Evolutionary conservation across 1,139 yeast genomes (phyloP), one percentile per base, ranked within the genome.

Genomic region (Zygosaccharomyces pseudobailii): DNA sequence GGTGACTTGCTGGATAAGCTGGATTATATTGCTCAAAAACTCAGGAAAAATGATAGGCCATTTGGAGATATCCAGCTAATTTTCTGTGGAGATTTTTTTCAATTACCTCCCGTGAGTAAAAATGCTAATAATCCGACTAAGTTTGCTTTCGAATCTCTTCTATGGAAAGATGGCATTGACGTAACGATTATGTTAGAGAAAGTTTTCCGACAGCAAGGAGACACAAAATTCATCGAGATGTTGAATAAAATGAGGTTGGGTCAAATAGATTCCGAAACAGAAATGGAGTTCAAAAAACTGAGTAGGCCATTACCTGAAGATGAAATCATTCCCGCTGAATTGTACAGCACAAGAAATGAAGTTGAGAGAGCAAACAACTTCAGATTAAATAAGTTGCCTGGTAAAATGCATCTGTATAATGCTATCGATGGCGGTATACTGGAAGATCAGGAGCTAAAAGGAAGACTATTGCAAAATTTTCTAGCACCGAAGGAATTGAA

Each of bases 131-230:
- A 51, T 19, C 50, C 55, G 5, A 54, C 74, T 1, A 58, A 71
- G 49, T 90, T 87, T 68, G 85, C 95, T 8, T 92, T 92, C 66
- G 94, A 90, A 58, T 77, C 92, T 9, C 59, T 68, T 2, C 71
- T 84, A 2, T 92, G 99, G 99, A 71, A 72, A 43, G 70, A 71
- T 22, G 74, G 83, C 1, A 79, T 92, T 44, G 71, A 78, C 32
- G 71, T 75, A 37, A 86, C 95, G 0, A 80, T 88, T 45, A 79
- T 84, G 31, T 70, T 92, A 40, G 74, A 78, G 47, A 87, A 84
- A 55, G 94, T 92, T n/a, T 92, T 89, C 66, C 78, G 99, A 54
- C 98, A 92, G 65, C 82, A 82, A 59, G 95, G 95, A 38, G 95
- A 87, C 57, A 73, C 75, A 43, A 75, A 71, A 40, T 89, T 94